Evolutionary conservation across 805 yeast species (phyloP).

Genomic region (Starmerella sp.): DNA sequence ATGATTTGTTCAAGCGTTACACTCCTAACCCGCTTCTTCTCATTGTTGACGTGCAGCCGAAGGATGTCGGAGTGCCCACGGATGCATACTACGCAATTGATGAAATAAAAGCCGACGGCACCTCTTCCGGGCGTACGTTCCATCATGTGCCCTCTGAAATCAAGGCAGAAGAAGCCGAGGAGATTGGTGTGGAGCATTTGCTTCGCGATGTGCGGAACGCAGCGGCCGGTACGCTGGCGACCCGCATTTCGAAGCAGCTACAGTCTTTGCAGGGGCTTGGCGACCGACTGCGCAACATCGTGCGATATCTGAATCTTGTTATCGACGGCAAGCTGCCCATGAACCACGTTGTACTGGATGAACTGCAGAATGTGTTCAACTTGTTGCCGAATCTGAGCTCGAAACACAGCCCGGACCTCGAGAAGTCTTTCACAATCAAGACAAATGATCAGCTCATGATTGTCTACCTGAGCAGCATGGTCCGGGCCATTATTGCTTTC

Average conservation of each 20-base stretch:
- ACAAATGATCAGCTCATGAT: constrained; percentile 96
- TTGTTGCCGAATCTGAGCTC: constrained; percentile 65
- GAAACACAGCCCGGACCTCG: constrained; percentile 31
- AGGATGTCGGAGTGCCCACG: constrained; percentile 82
- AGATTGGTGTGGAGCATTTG: constrained; percentile 95
- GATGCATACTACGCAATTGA: constrained; percentile 90
- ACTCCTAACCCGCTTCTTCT: constrained; percentile 70
- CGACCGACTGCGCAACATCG: constrained; percentile 65
- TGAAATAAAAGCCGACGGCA: constrained; percentile 92
- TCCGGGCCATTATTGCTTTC: constrained; percentile 89
- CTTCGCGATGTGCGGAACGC: constrained; percentile 91
- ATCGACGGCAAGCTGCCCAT: constrained; percentile 63
- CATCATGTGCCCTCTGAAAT: constrained; percentile 84
- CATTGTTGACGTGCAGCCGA: constrained; percentile 83
- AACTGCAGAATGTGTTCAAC: constrained; percentile 89
- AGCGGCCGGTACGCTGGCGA: constrained; percentile 85
- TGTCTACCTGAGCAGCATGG: constrained; percentile 77
- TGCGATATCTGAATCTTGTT: constrained; percentile 65
- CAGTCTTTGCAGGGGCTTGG: constrained; percentile 79
- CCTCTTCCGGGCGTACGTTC: constrained; percentile 84
- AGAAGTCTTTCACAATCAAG: constrained; percentile 76
- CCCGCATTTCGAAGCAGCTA: constrained; percentile 78
- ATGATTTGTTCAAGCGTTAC: constrained; percentile 77
- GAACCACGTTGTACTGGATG: constrained; percentile 81
- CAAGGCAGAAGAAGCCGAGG: constrained; percentile 98